Conservation (phyloP, 805 yeast species). For the Saturnispora silvae region DNA sequence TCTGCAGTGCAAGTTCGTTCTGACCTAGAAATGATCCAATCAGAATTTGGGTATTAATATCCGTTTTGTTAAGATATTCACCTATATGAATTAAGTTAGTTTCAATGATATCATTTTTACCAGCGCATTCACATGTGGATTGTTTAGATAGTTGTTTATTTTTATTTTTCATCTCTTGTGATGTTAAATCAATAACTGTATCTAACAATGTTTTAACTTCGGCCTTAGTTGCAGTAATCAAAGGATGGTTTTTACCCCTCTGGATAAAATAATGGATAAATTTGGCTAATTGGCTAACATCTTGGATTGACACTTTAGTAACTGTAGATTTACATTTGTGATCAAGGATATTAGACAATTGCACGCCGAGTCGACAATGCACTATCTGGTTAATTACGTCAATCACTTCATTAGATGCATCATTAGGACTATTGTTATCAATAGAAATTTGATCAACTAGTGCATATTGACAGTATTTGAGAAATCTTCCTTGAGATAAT, state of each 20-base stretch:
- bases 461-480: constrained; percentile 51
- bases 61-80: constrained; percentile 34
- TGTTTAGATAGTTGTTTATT: no score
- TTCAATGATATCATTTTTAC: constrained; percentile 29
- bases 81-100: constrained; percentile 38
- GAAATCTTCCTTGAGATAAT: constrained; percentile 47
- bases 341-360: constrained; percentile 42
- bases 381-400: constrained; percentile 67
- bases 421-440: no score
- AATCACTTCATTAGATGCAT: no score
- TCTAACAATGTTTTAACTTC: constrained; percentile 71
- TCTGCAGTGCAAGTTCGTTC: no score
- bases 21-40: constrained; percentile 45
- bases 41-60: constrained; percentile 35
- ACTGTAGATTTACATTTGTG: constrained; percentile 46
- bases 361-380: constrained; percentile 66
- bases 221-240: constrained; percentile 48
- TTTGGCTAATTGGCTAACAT: constrained; percentile 24
- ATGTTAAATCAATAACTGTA: constrained; percentile 50
- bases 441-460: constrained; percentile 35
- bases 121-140: no score
- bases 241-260: constrained; percentile 47
- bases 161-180: no score
- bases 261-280: constrained; percentile 47
- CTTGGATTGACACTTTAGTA: no score